Base-by-base conservation (phyloP, 306 rosid species). In the Herpetospermum pedunculosum region DNA sequence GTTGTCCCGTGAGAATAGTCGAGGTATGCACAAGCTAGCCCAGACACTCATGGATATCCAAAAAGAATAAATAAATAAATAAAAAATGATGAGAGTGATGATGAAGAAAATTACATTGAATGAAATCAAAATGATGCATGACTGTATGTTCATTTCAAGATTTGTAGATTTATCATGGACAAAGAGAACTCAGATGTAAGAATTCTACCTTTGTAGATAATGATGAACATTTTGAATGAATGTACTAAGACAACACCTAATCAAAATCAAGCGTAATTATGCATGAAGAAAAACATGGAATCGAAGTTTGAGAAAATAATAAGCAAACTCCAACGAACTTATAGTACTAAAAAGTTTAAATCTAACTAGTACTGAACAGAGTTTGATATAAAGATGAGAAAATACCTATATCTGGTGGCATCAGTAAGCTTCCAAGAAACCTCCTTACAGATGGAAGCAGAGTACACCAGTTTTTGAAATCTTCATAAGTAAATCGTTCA, bases 351-450 rank as follows among this genome's bases (percentile, higher is more conserved):
- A 21, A 19, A 16, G 13, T 21, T 40, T 41, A 40, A 41, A 40
- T 21, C 34, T 12, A 26, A 41, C 3, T 23, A 13, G 50, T 67
- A 41, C 21, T 67, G 35, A 5, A 67, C 14, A 58, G 79, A 50
- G 75, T 30, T 74, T 54, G 40, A 19, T 23, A 11, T 30, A 16
- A 28, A 58, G 26, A 74, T 26, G 29, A 18, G 8, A 18, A 62
- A 62, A 37, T 37, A 89, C 98, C 98, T 75, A 88, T 76, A 75
- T 83, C 88, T 57, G 95, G 90, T 13, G 89, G 83, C 80, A 80
- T 81, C 81, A 94, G 78, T 80, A 94, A 81, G 87, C 91, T 79
- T 71, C 96, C 97, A 76, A 94, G 96, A 80, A 86, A 85, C 87
- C 91, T 91, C 86, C 82, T 89, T 75, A 80, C 81, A 41, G 92